Conservation (phyloP, 441 rosid species). For the Daphne laureola region DNA sequence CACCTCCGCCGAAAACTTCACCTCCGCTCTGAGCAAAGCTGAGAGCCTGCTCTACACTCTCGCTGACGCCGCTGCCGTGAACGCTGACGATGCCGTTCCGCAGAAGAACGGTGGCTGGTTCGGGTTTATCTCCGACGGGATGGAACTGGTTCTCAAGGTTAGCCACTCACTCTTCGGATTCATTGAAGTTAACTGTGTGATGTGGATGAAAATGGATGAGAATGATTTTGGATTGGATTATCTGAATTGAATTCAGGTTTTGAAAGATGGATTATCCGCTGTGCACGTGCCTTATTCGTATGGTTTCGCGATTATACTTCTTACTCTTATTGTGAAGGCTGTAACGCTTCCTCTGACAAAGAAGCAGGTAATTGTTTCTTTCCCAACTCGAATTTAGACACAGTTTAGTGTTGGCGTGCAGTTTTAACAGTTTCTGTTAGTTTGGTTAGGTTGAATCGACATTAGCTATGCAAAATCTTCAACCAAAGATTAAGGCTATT, state of each 20-base stretch:
- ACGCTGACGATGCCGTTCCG: slow-evolving; percentile 33
- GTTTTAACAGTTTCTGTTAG: slow-evolving; percentile 4
- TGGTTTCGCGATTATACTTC: slow-evolving; percentile 85
- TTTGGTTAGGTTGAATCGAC: slow-evolving; percentile 80
- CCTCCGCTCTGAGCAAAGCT: slow-evolving; percentile 33
- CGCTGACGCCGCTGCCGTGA: slow-evolving; percentile 60
- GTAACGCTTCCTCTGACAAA: slow-evolving; percentile 83
- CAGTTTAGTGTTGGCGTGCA: background rate
- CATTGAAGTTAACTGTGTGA: slow-evolving; percentile 4
- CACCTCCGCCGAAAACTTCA: slow-evolving; percentile 44
- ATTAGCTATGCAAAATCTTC: slow-evolving; percentile 93
- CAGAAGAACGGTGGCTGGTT: slow-evolving; percentile 91
- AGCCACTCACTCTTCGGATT: too few species aligned
- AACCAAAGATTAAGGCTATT: slow-evolving; percentile 90
- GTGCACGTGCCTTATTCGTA: slow-evolving; percentile 82
- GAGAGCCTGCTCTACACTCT: slow-evolving; percentile 73
- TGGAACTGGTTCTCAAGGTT: slow-evolving; percentile 89
- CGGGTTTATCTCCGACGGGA: slow-evolving; percentile 72
- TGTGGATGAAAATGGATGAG: background rate
- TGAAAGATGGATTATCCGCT: slow-evolving; percentile 69
- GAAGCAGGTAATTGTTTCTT: slow-evolving; percentile 48
- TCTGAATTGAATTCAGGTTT: slow-evolving; percentile 33
- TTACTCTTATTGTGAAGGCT: slow-evolving; percentile 70
- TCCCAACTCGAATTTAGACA: background rate
- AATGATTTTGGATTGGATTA: background rate